Conservation (phyloP, 2,329 filamentous ascomycete genomes). For the Pseudogymnoascus sp. region DNA sequence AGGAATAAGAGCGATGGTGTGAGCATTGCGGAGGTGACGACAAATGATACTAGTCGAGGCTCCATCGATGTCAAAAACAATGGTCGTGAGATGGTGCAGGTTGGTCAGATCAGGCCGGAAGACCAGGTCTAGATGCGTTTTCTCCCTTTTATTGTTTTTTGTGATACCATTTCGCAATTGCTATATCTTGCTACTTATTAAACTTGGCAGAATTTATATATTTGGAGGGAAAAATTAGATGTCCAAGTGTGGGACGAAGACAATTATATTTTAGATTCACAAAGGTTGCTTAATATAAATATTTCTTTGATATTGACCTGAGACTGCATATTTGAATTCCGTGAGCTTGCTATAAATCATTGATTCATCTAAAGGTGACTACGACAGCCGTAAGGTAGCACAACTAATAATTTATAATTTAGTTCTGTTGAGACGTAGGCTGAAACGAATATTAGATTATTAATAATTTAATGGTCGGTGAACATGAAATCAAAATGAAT, state of each 20-base stretch:
- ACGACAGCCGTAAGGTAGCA: background rate
- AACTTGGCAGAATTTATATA: background rate
- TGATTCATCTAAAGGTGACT: background rate
- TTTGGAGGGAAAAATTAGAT: background rate
- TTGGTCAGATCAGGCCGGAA: background rate
- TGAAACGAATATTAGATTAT: background rate
- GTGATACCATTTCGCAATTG: slow-evolving; percentile 2
- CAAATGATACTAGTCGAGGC: background rate
- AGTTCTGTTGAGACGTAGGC: background rate
- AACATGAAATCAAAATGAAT: background rate
- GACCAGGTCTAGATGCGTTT: background rate
- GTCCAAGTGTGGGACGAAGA: background rate
- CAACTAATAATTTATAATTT: background rate
- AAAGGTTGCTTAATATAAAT: background rate
- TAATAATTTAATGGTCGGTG: background rate
- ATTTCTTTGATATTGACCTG: background rate
- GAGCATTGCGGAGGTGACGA: background rate
- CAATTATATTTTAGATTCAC: background rate
- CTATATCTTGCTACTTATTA: background rate
- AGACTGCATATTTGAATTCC: background rate
- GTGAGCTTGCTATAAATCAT: background rate
- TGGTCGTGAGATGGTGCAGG: background rate
- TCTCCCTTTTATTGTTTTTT: background rate
- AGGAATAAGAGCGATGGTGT: background rate
- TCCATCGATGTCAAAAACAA: background rate